Evolutionary conservation across 2,329 filamentous ascomycete genomes (phyloP), one percentile per base, ranked within the genome.

Genomic region (Cadophora gregata): DNA sequence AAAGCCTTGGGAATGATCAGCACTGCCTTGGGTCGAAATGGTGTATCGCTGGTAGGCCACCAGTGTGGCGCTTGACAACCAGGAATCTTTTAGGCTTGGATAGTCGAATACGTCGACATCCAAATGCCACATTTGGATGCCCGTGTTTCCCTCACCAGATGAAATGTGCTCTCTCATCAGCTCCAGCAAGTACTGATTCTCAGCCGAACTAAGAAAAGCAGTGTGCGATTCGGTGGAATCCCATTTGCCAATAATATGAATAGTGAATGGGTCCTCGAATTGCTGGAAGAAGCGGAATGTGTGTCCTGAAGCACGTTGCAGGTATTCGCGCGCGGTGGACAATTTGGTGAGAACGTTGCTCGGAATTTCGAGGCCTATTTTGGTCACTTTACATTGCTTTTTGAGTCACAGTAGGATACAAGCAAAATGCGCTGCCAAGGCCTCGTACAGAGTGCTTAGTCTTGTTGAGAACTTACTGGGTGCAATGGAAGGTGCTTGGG

Each of bases 191-290:
- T 72, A 72, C 68, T 81, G 79, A 64, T 85, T 84, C 0, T 75
- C 76, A 14, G 72, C 51, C 0, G 80, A 79, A 0, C 79, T 78
- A 4, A 84, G 78, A 75, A 82, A 84, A 1, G 77, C 73, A 1
- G 78, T 72, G 64, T 85, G 82, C 61, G 79, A 76, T 1, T 73
- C 74, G 3, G 81, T 71, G 3, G 79, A 82, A 1, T 78, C 74
- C 82, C 82, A 84, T 66, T 78, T 78, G 9, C 81, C 82, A 8
- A 84, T 59, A 14, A 84, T 76, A 71, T 83, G 84, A 24, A 81
- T 71, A 12, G 74, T 72, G 0, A 74, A 70, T 0, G 80, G 78
- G 66, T 84, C 79, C 63, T 84, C 80, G n/a, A 80, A 55, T 60
- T 83, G 81, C 25, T 79, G 77, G 45, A 80, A 77, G 69, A 78